Evolutionary conservation across 2,329 filamentous ascomycete species (phyloP).

Genomic region (Diaporthe sp.): DNA sequence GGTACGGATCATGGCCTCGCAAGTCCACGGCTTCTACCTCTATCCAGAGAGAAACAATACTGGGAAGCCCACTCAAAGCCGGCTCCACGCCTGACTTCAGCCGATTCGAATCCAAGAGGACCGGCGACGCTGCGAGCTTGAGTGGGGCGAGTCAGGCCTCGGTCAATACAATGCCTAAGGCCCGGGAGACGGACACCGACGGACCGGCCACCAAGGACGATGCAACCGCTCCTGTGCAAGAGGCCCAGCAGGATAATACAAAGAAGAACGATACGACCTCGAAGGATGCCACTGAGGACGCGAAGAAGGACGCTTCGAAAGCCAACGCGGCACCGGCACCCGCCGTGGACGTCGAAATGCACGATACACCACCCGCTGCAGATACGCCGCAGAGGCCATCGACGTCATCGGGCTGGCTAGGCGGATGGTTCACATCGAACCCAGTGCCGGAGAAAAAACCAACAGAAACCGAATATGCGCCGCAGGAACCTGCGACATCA

Average conservation of each 20-base stretch:
- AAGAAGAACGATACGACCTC: not conserved
- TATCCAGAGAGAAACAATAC: constrained; percentile 71
- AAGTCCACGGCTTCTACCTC: constrained; percentile 72
- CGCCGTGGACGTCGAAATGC: not conserved
- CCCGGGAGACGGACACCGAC: constrained; percentile 45
- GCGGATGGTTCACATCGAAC: constrained; percentile 59
- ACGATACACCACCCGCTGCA: constrained; percentile 27
- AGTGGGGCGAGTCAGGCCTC: constrained; percentile 49
- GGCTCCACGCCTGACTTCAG: constrained; percentile 61
- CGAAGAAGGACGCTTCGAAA: not conserved
- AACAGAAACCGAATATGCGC: constrained; percentile 39
- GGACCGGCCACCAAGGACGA: constrained; percentile 5
- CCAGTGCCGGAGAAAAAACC: constrained; percentile 21
- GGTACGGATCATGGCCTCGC: constrained; percentile 74
- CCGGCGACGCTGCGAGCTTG: constrained; percentile 46
- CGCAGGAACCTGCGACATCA: constrained; percentile 36
- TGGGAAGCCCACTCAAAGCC: constrained; percentile 66
- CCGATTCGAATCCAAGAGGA: constrained; percentile 60
- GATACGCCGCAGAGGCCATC: constrained; percentile 40
- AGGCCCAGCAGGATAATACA: not conserved
- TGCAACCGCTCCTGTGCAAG: not conserved
- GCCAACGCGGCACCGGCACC: not conserved
- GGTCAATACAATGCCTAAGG: constrained; percentile 47
- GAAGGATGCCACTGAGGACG: not conserved
- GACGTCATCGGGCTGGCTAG: constrained; percentile 65